Evolutionary conservation across 1,139 yeast genomes (phyloP), one percentile per base, ranked within the genome.

Genomic region (Magnusiomyces ingens): DNA sequence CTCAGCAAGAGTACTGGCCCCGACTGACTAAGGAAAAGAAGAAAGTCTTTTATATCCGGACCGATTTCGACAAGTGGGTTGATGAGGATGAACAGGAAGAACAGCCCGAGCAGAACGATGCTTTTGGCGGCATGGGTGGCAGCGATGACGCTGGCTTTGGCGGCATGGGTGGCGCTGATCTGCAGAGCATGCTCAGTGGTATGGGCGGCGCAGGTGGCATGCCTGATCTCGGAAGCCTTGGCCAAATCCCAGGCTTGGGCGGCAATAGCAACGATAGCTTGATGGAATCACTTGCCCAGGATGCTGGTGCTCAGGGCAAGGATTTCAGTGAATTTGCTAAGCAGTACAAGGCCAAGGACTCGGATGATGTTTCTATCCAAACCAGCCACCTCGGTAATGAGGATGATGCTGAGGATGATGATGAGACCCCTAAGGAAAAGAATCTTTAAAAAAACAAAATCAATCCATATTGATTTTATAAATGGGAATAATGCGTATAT

Each of bases 61-160:
- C 99, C 15, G 99, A 93, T 68, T 93, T 93, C 66, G 96, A 91
- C 74, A 87, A 84, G 71, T 93, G 99, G 99, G 94, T 85, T 47
- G 96, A 89, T 67, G 95, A 89, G 74, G 96, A 90, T 65, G 96
- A 89, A 71, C 96, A 88, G 71, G 89, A 71, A 8, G 83, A 75
- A 17, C 81, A 77, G 12, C 61, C 61, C 50, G 68, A 63, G 18
- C 69, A 72, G 52, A 67, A 68, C 57, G 72, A 71, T 42, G 77
- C 74, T 19, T 58, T 64, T 41, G 68, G 68, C 18, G 64, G 67
- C 59, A 64, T 66, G 61, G 67, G 65, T 55, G 65, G 61, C 29
- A 60, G 58, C 48, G 58, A 64, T 59, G 41, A 37, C 13, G 15
- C 18, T 37, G 41, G 64, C 62, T 41, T 49, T 58, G 71, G 69